Evolutionary conservation across 2,329 filamentous ascomycete genomes (phyloP).

Genomic region (Trichoderma aggressivum): DNA sequence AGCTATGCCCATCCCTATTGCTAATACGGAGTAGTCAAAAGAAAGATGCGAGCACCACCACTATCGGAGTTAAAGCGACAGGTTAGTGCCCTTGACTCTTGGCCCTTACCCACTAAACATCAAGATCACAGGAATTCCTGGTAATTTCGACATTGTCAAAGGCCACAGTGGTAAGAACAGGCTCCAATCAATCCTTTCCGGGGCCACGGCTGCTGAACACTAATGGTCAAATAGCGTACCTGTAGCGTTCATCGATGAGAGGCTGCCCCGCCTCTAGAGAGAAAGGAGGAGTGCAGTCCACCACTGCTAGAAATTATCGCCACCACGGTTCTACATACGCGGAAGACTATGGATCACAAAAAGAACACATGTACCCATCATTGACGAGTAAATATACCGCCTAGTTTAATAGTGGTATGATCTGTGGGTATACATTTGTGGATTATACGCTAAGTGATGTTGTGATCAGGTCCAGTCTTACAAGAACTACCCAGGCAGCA

Average conservation of each 20-base stretch:
- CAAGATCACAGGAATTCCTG: not conserved
- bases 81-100: no score
- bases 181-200: not conserved
- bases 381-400: not conserved
- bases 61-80: no score
- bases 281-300: not conserved
- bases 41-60: no score
- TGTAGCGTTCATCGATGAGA: not conserved
- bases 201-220: not conserved
- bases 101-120: not conserved
- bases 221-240: not conserved
- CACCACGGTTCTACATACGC: not conserved
- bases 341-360: not conserved
- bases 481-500: not conserved
- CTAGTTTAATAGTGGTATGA: not conserved
- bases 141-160: not conserved
- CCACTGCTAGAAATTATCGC: not conserved
- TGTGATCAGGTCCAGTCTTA: not conserved
- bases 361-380: not conserved
- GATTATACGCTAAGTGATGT: not conserved
- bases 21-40: no score
- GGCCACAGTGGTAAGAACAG: not conserved
- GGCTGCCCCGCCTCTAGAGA: not conserved
- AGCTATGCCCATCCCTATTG: no score
- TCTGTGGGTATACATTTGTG: not conserved